Conservation (phyloP, 2,329 filamentous ascomycete species). For the Alternaria gaisen region DNA sequence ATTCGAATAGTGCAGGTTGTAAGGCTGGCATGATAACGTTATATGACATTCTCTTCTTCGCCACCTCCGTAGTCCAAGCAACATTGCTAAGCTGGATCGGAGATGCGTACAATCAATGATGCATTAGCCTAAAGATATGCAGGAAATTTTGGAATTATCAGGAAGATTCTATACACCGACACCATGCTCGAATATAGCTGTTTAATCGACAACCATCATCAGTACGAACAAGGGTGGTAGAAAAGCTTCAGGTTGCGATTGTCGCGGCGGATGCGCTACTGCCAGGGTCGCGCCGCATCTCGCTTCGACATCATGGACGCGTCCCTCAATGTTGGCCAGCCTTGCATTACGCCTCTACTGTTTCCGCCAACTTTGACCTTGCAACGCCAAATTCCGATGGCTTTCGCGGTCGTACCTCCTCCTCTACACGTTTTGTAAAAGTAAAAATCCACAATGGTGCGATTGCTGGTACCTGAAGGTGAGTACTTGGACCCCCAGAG, state of each 20-base stretch:
- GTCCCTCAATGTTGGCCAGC: not conserved
- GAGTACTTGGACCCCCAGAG: not conserved
- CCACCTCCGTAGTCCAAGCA: no score
- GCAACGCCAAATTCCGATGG: constrained; percentile 3
- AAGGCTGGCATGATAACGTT: no score
- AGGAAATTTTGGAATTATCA: no score
- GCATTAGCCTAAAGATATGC: no score
- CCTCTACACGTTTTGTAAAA: not conserved
- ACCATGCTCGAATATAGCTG: no score
- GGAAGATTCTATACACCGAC: no score
- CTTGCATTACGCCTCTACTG: not conserved
- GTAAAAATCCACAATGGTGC: constrained; percentile 28
- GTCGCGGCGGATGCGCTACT: constrained; percentile 12
- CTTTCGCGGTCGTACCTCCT: not conserved
- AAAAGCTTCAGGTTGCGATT: not conserved
- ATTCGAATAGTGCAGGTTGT: no score
- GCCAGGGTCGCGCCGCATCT: constrained; percentile 15
- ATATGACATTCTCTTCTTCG: no score
- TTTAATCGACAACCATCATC: not conserved
- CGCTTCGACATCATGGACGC: constrained; percentile 19
- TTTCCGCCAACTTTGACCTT: not conserved
- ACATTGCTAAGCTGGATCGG: no score
- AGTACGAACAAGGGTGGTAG: not conserved
- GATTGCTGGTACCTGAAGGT: constrained; percentile 36
- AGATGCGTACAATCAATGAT: no score